Base-by-base conservation (phyloP, 768 basidiomycete genomes). In the Psilocybe subaeruginosa region DNA sequence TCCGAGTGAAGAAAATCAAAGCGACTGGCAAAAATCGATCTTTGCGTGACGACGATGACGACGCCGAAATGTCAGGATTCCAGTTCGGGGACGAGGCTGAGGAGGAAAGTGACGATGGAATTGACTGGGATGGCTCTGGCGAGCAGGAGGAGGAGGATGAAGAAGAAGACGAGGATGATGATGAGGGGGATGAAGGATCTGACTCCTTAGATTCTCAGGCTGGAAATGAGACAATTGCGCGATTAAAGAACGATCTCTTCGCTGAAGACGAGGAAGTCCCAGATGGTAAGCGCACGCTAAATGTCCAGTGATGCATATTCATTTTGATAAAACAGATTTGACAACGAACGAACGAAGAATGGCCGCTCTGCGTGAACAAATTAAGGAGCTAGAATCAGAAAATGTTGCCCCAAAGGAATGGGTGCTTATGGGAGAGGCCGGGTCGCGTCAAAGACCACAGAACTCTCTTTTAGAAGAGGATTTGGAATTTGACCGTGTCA, bases 391-490 rank as follows among this genome's bases (percentile, higher is more conserved):
- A 37, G 97, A 99, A 72, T 78, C 85, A 1, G 90, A 95, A 73
- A 99, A 97, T 72, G 85, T 97, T 54, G 88, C 86, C 1, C 82
- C 86, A 54, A 98, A 98, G 75, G 89, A 93, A 62, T 99, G 97
- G 97, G 88, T 89, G 5, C 81, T 97, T 30, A 85, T 92, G 80
- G 96, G 97, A 51, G 97, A 99, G 75, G 93, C 94, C 33, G 85
- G 85, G 19, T 85, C 94, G 5, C 85, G 89, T 43, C 75, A 88
- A 46, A 84, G 97, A 54, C 97, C 97, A 3, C 87, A 93, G 71
- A 95, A 99, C 73, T 91, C 92, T 8, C 80, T 99, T 17, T 82
- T 99, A 11, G 93, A 93, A 72, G 92, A 99, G 71, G 93, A 97
- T 73, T 83, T 99, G 31, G 97, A 98, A 59, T 99, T 95, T 65